Conservation (phyloP, 2,329 filamentous ascomycete species). For the Ascochyta viciae-villosae region DNA sequence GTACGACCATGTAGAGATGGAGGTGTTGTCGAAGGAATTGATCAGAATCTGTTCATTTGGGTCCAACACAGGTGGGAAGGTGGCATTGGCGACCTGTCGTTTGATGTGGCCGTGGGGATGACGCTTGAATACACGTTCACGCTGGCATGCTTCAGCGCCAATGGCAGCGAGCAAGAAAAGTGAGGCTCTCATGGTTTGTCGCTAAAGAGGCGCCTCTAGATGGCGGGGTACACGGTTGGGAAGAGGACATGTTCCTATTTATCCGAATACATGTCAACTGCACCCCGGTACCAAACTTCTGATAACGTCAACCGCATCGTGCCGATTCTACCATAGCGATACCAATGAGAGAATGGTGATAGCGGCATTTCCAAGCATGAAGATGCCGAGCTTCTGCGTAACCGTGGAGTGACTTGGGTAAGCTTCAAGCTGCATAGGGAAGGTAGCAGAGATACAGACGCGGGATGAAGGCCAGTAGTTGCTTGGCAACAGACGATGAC, state of each 20-base stretch:
- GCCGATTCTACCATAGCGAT: conserved; percentile 8
- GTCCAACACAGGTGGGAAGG: conserved; percentile 45
- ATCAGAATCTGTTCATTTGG: conserved; percentile 49
- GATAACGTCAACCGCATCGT: conserved; percentile 31
- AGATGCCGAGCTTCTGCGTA: conserved; percentile 20
- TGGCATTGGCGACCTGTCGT: conserved; percentile 32
- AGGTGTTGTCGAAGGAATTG: conserved; percentile 51
- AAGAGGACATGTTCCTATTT: not conserved
- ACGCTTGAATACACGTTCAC: conserved; percentile 36
- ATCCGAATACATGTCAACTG: not conserved
- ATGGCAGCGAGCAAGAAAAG: conserved; percentile 37
- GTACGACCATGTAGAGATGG: conserved; percentile 49
- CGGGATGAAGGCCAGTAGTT: conserved; percentile 22
- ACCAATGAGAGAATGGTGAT: conserved; percentile 9
- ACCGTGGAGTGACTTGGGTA: conserved; percentile 17
- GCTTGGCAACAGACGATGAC: conserved; percentile 40
- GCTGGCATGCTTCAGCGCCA: conserved; percentile 45
- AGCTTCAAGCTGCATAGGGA: conserved; percentile 38
- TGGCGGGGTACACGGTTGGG: conserved; percentile 6
- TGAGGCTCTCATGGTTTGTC: conserved; percentile 36
- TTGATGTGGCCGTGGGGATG: conserved; percentile 35
- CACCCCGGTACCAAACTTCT: not conserved
- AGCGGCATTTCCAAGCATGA: conserved; percentile 17
- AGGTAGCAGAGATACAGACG: conserved; percentile 35
- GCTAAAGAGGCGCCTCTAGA: conserved; percentile 4